These are phyloP conservation scores for Triticum monococcum DNA, from an alignment of 176 grass and related monocot species.

Conservation along the genomic window DNA sequence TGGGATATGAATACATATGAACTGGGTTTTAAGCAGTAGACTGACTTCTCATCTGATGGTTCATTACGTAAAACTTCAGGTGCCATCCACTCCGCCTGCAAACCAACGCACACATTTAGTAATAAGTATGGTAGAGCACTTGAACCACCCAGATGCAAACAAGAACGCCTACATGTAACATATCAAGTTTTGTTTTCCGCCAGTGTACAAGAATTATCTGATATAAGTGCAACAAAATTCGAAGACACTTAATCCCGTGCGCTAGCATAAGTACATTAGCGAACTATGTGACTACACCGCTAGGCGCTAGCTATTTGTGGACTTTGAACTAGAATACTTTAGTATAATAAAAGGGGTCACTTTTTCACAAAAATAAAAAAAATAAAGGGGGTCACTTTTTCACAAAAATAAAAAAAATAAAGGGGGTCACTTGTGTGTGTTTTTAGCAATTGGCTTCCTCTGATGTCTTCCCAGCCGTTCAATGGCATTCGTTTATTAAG, in stretches of 20 bases:
- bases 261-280: not conserved
- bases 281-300: conserved; percentile 9
- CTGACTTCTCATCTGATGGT: conserved; percentile 96
- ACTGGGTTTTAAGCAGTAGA: conserved; percentile 11
- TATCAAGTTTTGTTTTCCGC: not conserved
- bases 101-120: conserved; percentile 29
- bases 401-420: too few relatives aligned
- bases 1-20: not conserved
- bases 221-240: conserved; percentile 1
- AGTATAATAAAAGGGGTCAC: not conserved
- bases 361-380: too few relatives aligned
- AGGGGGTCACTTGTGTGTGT: not conserved
- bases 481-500: not conserved
- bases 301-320: not conserved
- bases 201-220: not conserved
- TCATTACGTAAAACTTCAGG: conserved; percentile 96
- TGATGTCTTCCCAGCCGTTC: not conserved
- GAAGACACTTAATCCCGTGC: not conserved
- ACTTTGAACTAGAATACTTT: not conserved
- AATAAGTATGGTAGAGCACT: conserved; percentile 16
- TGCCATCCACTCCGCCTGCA: conserved; percentile 99
- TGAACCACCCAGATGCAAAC: conserved; percentile 26
- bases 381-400: not conserved
- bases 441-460: not conserved
- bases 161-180: conserved; percentile 18